These are phyloP conservation scores for Oryza australiensis DNA, from an alignment of 176 grass and related monocot species.

Conservation along the genomic window DNA sequence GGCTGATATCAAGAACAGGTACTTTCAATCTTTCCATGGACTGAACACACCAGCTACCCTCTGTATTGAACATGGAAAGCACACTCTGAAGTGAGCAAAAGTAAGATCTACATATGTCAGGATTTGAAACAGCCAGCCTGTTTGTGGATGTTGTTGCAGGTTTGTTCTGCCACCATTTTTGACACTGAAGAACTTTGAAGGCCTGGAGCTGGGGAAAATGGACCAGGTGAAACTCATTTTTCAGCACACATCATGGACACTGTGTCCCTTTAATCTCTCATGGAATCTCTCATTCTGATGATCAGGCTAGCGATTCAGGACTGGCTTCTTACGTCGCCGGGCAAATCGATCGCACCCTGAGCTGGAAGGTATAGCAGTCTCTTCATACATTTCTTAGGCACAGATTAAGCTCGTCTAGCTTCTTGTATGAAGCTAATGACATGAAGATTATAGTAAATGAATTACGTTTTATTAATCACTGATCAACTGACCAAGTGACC, in stretches of 20 bases:
- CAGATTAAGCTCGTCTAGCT: not conserved
- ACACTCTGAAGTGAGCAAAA: not conserved
- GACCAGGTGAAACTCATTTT: conserved; percentile 58
- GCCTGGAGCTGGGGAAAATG: conserved; percentile 90
- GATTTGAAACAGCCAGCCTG: not conserved
- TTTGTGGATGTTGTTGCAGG: conserved; percentile 37
- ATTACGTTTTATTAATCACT: not conserved
- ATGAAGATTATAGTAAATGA: not conserved
- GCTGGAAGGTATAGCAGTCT: conserved; percentile 73
- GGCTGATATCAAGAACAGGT: conserved; percentile 99
- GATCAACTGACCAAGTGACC: not conserved
- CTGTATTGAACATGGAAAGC: not conserved
- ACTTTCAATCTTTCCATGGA: not conserved
- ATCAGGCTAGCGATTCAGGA: conserved; percentile 85
- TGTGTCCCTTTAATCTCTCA: conserved; percentile 1
- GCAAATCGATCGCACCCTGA: conserved; percentile 90
- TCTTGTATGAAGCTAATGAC: not conserved
- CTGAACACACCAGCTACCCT: not conserved
- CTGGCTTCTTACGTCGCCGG: conserved; percentile 93
- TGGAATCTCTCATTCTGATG: not conserved
- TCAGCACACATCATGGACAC: conserved; percentile 7
- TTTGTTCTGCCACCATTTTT: conserved; percentile 87
- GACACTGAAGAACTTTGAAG: conserved; percentile 95
- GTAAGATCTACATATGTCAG: not conserved
- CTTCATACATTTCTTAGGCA: not conserved